Conservation (phyloP, 2,329 filamentous ascomycete species). For the Orbilia brochopaga region DNA sequence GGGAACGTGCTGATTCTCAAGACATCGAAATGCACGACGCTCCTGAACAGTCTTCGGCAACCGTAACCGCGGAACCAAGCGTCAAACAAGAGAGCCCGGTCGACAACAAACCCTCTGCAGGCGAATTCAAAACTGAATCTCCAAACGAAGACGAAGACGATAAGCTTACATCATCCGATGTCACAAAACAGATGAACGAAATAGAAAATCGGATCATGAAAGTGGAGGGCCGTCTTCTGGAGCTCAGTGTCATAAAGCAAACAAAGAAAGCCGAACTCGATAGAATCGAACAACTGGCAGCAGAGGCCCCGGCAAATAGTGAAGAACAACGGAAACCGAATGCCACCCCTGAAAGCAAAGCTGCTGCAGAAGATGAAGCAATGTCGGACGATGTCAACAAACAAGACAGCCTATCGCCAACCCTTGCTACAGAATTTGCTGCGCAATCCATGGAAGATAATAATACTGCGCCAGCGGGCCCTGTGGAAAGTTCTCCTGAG, state of each 20-base stretch:
- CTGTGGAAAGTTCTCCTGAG: slow-evolving; percentile 52
- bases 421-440: slow-evolving; percentile 31
- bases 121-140: slow-evolving; percentile 26
- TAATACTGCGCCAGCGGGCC: slow-evolving; percentile 16
- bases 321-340: slow-evolving; percentile 28
- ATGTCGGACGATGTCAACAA: slow-evolving; percentile 17
- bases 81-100: slow-evolving; percentile 46
- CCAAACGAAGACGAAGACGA: slow-evolving; percentile 41
- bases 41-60: slow-evolving; percentile 10
- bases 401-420: slow-evolving; percentile 41
- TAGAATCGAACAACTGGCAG: slow-evolving; percentile 28
- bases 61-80: slow-evolving; percentile 8
- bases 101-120: slow-evolving; percentile 18
- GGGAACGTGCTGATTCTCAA: slow-evolving; percentile 1
- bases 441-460: slow-evolving; percentile 46
- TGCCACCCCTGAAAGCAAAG: slow-evolving; percentile 1
- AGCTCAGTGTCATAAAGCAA: slow-evolving; percentile 27
- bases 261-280: slow-evolving; percentile 32
- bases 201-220: slow-evolving; percentile 31
- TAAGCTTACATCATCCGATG: slow-evolving; percentile 38
- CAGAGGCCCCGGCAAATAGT: slow-evolving; percentile 15
- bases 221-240: slow-evolving; percentile 32
- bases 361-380: slow-evolving; percentile 12
- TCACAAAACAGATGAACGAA: slow-evolving; percentile 37
- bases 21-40: slow-evolving; percentile 46